These are phyloP conservation scores for Solanum bulbocastanum DNA, from an alignment of 257 asterid species.

Conservation along the genomic window DNA sequence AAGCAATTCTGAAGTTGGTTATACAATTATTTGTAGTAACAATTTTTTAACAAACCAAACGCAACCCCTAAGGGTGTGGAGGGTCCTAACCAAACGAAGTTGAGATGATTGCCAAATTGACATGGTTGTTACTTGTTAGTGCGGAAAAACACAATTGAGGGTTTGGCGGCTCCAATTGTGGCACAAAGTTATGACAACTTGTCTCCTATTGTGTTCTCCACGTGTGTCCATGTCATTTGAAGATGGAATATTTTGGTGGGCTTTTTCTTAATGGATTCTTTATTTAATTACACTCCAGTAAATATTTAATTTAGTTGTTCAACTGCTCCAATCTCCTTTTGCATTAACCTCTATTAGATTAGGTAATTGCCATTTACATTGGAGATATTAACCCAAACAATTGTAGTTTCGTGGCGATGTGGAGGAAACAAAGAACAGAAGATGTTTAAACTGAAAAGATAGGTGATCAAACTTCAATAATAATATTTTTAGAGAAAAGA, in stretches of 20 bases:
- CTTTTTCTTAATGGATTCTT: neutral
- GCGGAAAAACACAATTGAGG: constrained; percentile 13
- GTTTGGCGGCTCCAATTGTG: constrained; percentile 21
- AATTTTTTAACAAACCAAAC: neutral
- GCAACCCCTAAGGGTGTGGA: neutral
- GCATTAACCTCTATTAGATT: neutral
- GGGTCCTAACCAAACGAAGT: neutral
- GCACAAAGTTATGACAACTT: constrained; percentile 14
- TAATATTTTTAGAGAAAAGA: neutral
- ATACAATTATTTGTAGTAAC: neutral
- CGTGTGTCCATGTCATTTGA: neutral
- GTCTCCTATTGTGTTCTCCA: neutral
- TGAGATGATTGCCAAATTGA: constrained; percentile 10
- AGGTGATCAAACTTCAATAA: neutral
- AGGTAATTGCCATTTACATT: neutral
- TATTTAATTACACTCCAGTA: neutral
- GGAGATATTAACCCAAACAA: neutral
- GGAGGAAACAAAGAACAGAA: neutral
- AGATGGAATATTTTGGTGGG: neutral
- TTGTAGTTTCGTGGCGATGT: neutral
- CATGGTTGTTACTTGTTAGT: constrained; percentile 17
- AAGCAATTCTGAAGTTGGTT: neutral
- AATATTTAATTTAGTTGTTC: neutral
- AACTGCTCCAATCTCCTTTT: neutral
- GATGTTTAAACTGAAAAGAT: neutral